phyloP scores from a whole-genome alignment of 345 rosid genomes.

The Citrus cavaleriei region DNA sequence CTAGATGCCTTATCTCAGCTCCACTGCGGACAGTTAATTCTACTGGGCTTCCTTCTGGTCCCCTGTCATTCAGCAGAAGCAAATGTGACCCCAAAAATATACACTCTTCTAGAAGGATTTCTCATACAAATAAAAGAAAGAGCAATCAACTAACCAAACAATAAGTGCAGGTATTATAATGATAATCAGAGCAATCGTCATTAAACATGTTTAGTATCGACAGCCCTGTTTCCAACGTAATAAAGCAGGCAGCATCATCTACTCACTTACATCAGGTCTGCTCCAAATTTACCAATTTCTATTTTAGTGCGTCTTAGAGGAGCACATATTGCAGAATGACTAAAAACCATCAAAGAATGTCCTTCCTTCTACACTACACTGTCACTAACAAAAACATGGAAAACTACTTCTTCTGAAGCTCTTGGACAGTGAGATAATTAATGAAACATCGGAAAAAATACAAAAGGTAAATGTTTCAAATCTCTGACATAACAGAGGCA shows the following conservation, averaged over 20 bases:
- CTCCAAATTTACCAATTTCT: neutral
- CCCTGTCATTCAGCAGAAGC: constrained; percentile 47
- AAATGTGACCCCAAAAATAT: neutral
- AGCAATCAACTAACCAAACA: too few relatives aligned
- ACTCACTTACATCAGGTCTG: neutral
- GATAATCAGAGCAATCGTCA: neutral
- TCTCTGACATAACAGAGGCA: neutral
- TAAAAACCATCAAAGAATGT: neutral
- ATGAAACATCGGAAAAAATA: neutral
- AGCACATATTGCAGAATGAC: neutral
- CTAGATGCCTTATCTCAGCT: constrained; percentile 59
- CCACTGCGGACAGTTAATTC: constrained; percentile 74
- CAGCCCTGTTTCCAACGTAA: neutral
- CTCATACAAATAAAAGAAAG: neutral
- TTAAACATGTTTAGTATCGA: neutral
- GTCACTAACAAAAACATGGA: neutral
- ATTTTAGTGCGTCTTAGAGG: neutral
- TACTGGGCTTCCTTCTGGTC: constrained; percentile 89
- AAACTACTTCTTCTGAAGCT: neutral
- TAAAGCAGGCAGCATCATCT: neutral
- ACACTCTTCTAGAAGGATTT: neutral
- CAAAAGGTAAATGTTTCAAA: neutral
- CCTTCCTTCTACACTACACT: neutral
- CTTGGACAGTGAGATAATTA: neutral
- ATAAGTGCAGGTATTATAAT: neutral